Conservation (phyloP, 805 yeast genomes). For the Priceomyces haplophilus region DNA sequence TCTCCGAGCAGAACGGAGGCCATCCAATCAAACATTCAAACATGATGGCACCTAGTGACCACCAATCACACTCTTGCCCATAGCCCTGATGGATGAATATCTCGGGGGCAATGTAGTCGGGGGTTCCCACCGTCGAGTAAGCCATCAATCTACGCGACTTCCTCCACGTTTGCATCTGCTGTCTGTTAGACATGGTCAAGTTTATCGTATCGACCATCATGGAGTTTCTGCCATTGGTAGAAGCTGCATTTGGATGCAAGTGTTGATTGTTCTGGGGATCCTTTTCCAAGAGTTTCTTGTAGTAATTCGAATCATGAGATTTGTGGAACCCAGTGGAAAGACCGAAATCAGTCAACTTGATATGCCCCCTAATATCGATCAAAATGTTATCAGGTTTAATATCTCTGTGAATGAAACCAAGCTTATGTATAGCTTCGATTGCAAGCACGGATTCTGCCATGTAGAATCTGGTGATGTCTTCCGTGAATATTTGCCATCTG, state of each 20-base stretch:
- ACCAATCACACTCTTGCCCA: constrained; percentile 98
- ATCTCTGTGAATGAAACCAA: constrained; percentile 95
- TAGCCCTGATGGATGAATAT: constrained; percentile 90
- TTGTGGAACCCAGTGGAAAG: constrained; percentile 88
- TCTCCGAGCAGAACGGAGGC: constrained; percentile 96
- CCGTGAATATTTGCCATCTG: constrained; percentile 90
- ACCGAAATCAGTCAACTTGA: constrained; percentile 72
- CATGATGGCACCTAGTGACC: constrained; percentile 96
- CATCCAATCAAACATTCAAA: constrained; percentile 93
- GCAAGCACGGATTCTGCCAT: constrained; percentile 97
- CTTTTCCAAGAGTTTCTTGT: constrained; percentile 71
- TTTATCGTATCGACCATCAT: constrained; percentile 93
- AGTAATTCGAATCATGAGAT: constrained; percentile 87
- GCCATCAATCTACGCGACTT: constrained; percentile 91
- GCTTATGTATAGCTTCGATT: constrained; percentile 87
- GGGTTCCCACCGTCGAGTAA: constrained; percentile 94
- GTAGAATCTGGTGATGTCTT: constrained; percentile 87
- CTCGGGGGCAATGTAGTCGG: constrained; percentile 95
- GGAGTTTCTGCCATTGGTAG: constrained; percentile 57
- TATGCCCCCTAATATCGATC: constrained; percentile 74
- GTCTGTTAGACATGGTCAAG: constrained; percentile 90
- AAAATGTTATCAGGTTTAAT: constrained; percentile 95
- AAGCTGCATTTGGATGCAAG: constrained; percentile 24
- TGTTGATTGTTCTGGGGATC: constrained; percentile 42
- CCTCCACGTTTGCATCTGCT: constrained; percentile 95